A percentile compares a stretch with the other conserved stretches of the same genome.
Evolutionary conservation across 1,139 yeast species (phyloP).

Genomic region (Suhomyces guaymorum): DNA sequence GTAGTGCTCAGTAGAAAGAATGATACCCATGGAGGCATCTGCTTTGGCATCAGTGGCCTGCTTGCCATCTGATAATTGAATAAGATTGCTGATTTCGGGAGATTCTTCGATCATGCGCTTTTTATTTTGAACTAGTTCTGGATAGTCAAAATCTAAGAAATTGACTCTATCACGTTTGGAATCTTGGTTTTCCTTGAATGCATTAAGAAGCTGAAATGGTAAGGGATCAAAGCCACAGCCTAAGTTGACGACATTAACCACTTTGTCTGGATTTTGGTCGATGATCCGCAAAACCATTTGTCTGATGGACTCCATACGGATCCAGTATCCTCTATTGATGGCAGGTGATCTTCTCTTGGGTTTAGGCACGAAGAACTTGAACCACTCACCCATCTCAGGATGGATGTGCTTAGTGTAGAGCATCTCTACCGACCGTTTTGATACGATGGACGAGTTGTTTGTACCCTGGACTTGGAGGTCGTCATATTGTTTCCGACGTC

Average conservation of each 20-base stretch:
- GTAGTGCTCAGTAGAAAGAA: constrained; percentile 49
- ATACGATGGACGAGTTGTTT: constrained; percentile 79
- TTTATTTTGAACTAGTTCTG: constrained; percentile 62
- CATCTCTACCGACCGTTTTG: constrained; percentile 77
- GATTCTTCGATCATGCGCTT: constrained; percentile 51
- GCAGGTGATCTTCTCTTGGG: constrained; percentile 76
- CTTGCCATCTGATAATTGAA: constrained; percentile 49
- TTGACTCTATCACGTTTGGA: too few relatives aligned
- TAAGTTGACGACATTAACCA: constrained; percentile 56
- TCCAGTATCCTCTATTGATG: constrained; percentile 83
- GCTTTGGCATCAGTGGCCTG: too few relatives aligned
- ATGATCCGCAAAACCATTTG: constrained; percentile 51
- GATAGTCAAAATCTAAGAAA: constrained; percentile 75
- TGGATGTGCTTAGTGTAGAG: constrained; percentile 51
- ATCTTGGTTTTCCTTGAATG: constrained; percentile 14
- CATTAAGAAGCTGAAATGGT: constrained; percentile 58
- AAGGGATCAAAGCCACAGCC: constrained; percentile 86
- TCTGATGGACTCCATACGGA: constrained; percentile 71
- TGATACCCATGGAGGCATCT: too few relatives aligned
- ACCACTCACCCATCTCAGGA: constrained; percentile 39
- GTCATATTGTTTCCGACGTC: constrained; percentile 50
- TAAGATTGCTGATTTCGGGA: constrained; percentile 46
- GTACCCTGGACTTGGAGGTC: constrained; percentile 78
- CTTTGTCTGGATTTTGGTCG: constrained; percentile 19
- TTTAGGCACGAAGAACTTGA: constrained; percentile 66